Evolutionary conservation across 177 flowering plant genomes (phyloP), one percentile per base, ranked within the genome.

Genomic region (Tripterygium wilfordii): DNA sequence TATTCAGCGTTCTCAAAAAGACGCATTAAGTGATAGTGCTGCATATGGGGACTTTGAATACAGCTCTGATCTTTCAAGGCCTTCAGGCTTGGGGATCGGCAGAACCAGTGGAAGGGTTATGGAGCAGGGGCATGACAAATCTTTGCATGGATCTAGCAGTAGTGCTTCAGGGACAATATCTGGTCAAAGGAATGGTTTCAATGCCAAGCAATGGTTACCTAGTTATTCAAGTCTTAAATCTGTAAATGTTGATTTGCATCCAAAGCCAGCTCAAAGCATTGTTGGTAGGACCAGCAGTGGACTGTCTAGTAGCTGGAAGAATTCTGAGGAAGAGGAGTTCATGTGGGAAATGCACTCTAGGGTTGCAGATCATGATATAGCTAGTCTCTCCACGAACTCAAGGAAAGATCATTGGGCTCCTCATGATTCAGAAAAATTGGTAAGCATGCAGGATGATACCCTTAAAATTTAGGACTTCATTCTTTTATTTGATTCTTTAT

Each of bases 241-340:
- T 51, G 38, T 57, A 4, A 67, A 48, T 45, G 36, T 59, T 47
- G 68, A 48, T 63, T 27, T 42, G 30, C 74, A 62, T 47, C 51
- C 51, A 29, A 67, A 44, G 39, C 45, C 62, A 19, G 17, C 65
- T 22, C 66, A 54, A 23, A 59, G 32, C 22, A 42, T 36, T 58
- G 55, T 48, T 35, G 48, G 47, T 46, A 68, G 61, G 48, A 64
- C 64, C 58, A 59, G 64, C 33, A 53, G 61, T 48, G 79, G 58
- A 32, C 49, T 65, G 41, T 55, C 72, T 49, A 53, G 55, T 55
- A 87, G 67, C 76, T 88, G 96, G 98, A 81, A 85, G 54, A 83
- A 83, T 54, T 83, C 95, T 30, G 98, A 88, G 58, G 97, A 90
- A 62, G 97, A 90, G 56, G 95, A 91, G 74, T 91, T 65, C 64